phyloP scores from a whole-genome alignment of 2,329 filamentous ascomycete genomes.

The Lasiodiplodia citricola region DNA sequence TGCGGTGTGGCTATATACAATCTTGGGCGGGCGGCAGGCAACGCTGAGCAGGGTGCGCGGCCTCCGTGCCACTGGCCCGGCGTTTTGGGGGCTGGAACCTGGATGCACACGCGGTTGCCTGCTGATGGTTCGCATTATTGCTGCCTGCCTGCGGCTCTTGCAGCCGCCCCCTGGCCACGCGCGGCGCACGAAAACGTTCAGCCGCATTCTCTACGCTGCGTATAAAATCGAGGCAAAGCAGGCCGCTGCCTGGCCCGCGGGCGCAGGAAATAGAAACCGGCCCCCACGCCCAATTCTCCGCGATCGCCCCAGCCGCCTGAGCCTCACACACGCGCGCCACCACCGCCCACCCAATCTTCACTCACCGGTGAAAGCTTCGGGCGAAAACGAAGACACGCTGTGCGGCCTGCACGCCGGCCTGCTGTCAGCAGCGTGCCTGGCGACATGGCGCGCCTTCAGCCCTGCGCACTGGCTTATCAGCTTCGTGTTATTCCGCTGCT shows the following conservation, averaged over 20 bases:
- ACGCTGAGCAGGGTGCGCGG: not conserved
- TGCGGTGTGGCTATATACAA: not conserved
- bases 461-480: slow-evolving; percentile 8
- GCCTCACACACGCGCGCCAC: slow-evolving; percentile 1
- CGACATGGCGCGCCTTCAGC: slow-evolving; percentile 6
- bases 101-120: slow-evolving; percentile 1
- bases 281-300: slow-evolving; percentile 1
- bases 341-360: not conserved
- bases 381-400: not conserved
- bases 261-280: not conserved
- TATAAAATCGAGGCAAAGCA: not conserved
- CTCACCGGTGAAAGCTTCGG: not conserved
- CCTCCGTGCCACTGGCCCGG: not conserved
- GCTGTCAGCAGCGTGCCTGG: slow-evolving; percentile 16
- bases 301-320: not conserved
- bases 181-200: slow-evolving; percentile 12
- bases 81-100: not conserved
- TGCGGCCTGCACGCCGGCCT: not conserved
- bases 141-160: slow-evolving; percentile 20
- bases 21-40: not conserved
- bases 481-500: slow-evolving; percentile 13
- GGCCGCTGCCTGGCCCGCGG: not conserved
- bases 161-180: not conserved
- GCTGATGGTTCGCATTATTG: slow-evolving; percentile 25
- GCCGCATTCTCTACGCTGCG: not conserved